phyloP scores from a whole-genome alignment of 1,284 basidiomycete genomes.

The Ganoderma resinaceum region DNA sequence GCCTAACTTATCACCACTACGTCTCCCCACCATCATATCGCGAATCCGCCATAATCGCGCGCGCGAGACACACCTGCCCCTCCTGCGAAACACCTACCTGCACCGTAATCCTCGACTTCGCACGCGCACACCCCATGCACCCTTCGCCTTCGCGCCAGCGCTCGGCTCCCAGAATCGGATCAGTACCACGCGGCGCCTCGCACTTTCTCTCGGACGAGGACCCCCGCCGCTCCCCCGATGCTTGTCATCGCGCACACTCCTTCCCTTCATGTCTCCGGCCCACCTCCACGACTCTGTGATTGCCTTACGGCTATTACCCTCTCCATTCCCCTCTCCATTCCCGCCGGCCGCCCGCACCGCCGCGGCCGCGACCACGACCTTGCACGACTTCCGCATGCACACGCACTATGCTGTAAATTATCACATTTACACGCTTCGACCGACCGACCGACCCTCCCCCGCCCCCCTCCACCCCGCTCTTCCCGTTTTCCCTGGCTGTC shows the following conservation, averaged over 20 bases:
- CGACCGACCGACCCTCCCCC: not conserved
- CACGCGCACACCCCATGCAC: not conserved
- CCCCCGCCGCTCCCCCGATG: conserved; percentile 9
- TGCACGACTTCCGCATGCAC: conserved; percentile 3
- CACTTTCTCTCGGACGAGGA: conserved; percentile 17
- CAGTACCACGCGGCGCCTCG: conserved; percentile 17
- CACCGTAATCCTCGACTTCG: not conserved
- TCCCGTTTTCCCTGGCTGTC: not conserved
- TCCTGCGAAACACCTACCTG: conserved; percentile 11
- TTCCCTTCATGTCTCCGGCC: conserved; percentile 18
- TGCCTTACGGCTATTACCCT: conserved; percentile 12
- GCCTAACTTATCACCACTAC: conserved; percentile 11
- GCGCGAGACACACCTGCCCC: conserved; percentile 9
- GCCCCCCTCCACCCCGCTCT: not conserved
- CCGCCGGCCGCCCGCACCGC: not conserved
- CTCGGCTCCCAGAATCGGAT: not conserved
- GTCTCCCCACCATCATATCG: conserved; percentile 17
- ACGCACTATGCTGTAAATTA: conserved; percentile 25
- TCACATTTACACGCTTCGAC: conserved; percentile 8
- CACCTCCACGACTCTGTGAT: conserved; percentile 3
- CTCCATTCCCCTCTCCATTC: not conserved
- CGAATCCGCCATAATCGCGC: conserved; percentile 25
- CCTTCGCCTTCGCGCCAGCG: not conserved
- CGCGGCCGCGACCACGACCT: not conserved
- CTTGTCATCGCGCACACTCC: conserved; percentile 22